phyloP scores from a whole-genome alignment of 352 stramenopile genomes.

The Phytopythium aichiense region DNA sequence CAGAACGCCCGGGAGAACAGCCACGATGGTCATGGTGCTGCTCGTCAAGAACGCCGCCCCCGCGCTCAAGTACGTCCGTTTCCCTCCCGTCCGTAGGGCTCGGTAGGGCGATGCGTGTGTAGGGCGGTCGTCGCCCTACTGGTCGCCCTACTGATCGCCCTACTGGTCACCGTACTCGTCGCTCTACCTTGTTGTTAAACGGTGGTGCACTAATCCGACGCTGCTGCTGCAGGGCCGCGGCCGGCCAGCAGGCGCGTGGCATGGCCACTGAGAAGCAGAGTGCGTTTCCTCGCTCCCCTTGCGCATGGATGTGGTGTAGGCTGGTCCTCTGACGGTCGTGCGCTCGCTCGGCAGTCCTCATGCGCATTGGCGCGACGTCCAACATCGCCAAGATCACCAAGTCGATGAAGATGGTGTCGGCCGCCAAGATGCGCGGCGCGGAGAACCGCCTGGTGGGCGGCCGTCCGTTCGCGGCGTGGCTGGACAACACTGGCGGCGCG shows the following conservation, averaged over 20 bases:
- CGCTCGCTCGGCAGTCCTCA: conserved; percentile 48
- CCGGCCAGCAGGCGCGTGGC: conserved; percentile 82
- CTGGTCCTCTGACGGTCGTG: background rate
- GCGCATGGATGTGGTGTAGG: conserved; percentile 1
- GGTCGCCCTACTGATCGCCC: background rate
- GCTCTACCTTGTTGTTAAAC: conserved; percentile 7
- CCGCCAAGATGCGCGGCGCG: conserved; percentile 98
- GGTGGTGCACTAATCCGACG: background rate
- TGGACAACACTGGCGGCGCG: conserved; percentile 79
- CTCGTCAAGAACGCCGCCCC: conserved; percentile 43
- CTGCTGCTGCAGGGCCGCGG: conserved; percentile 32
- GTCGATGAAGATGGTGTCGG: conserved; percentile 99
- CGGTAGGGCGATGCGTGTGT: background rate
- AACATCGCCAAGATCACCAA: conserved; percentile 99
- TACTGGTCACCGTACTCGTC: background rate
- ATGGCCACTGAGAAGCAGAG: conserved; percentile 99
- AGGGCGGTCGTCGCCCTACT: background rate
- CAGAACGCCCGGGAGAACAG: conserved; percentile 17
- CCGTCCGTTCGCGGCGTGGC: conserved; percentile 78
- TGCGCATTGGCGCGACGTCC: conserved; percentile 97
- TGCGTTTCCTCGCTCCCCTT: conserved; percentile 31
- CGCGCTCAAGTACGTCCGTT: conserved; percentile 43
- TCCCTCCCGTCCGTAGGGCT: background rate
- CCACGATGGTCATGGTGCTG: conserved; percentile 46
- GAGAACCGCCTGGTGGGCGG: conserved; percentile 87